Base-by-base conservation (phyloP, 768 basidiomycete species). In the Guyanaporus albipodus region DNA sequence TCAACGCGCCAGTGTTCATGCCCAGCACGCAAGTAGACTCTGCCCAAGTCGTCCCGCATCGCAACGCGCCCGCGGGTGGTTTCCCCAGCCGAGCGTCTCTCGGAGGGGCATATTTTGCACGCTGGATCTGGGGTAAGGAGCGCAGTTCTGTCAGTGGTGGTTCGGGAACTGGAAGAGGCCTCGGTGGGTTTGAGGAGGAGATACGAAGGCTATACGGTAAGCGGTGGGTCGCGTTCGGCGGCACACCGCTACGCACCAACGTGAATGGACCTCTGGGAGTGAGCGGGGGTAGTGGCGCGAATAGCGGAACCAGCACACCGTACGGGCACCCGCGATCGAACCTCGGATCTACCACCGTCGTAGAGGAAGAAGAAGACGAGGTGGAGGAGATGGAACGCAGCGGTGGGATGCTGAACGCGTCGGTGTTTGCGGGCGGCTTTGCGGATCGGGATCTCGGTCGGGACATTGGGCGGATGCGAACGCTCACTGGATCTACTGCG, bases 91-190 rank as follows among this genome's bases (percentile, higher is more conserved):
- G 88, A 11, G 84, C 80, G 1, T 74, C 85, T 0, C 69, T 91
- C 4, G 89, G 89, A 0, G 77, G 79, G 0, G 86, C 89, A 2
- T 91, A 88, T 58, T 69, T 87, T 33, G 90, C 88, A 23, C 75
- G 90, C 8, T 92, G 90, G 89, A 83, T 87, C 34, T 91, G 87
- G 88, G 81, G 85, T 32, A 76, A 80, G 53, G 83, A 87, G 45
- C 68, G 71, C 22, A 67, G 58, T 45, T 64, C 65, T 9, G 42
- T 49, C 23, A 40, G 49, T 15, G 58, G 61, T 21, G 59, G 56
- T 8, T 59, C 70, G 4, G 69, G 73, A 28, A 40, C 64, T 22
- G 57, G 48, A 2, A 55, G 67, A 23, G 73, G 70, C 4, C 70
- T 80, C 19, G 78, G 76, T 19, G 80, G 77, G 21, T 91, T 85